Evolutionary conservation across 768 basidiomycete genomes (phyloP).

Genomic region (Mycena albidolilacea): DNA sequence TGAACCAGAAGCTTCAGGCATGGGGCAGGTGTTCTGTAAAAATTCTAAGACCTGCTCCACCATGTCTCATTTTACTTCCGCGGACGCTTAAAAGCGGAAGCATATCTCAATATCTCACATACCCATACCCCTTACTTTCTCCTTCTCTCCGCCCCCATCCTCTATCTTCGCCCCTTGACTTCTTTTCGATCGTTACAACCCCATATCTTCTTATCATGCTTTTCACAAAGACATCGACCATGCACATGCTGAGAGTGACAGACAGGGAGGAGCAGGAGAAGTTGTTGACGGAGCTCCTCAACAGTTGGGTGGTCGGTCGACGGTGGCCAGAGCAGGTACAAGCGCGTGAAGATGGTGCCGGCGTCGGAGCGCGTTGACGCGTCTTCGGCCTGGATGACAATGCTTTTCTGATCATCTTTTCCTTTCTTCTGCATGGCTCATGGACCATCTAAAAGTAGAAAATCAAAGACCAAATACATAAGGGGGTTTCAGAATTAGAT

Average conservation of each 20-base stretch:
- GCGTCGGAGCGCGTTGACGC: constrained; percentile 14
- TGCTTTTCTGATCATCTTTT: constrained; percentile 18
- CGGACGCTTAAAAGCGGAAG: neutral
- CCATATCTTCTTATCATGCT: neutral
- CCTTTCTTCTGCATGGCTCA: neutral
- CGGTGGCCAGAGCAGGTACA: constrained; percentile 11
- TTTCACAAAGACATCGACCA: neutral
- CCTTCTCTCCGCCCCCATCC: no score
- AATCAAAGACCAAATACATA: no score
- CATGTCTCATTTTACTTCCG: neutral
- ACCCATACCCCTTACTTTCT: neutral
- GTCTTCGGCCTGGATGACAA: constrained; percentile 25
- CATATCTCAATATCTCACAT: neutral
- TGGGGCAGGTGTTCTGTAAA: no score
- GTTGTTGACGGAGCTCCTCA: constrained; percentile 13
- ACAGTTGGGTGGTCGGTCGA: constrained; percentile 12
- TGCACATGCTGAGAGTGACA: neutral
- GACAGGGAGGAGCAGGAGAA: constrained; percentile 12
- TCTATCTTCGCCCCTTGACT: neutral
- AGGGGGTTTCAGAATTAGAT: no score
- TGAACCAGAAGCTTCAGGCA: no score
- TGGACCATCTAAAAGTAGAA: no score
- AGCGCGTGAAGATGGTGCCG: constrained; percentile 26
- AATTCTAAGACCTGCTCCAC: neutral
- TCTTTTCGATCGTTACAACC: neutral